Evolutionary conservation across 108 stramenopile species (phyloP), one percentile per base, ranked within the genome.

Genomic region (Cyclotella cryptica): DNA sequence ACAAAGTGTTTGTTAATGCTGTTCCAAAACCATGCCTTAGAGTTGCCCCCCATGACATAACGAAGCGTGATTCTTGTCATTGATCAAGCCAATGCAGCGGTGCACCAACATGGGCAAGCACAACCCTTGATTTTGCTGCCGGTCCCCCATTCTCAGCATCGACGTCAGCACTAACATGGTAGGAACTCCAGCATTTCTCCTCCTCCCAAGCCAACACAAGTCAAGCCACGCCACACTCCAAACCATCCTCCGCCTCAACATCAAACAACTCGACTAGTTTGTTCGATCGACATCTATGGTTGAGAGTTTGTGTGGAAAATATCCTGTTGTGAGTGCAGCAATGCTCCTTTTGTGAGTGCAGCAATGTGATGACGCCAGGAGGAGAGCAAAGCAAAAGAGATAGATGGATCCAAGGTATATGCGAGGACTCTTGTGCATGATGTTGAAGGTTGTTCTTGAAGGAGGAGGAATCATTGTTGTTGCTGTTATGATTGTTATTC

Each of bases 171-270:
- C 17, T 45, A 22, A n/a, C 35, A 28, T 46, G 22, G 40, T 27
- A 27, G 15, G 61, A 6, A 42, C 49, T 27, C 66, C 45, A 44
- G 44, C 54, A 18, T 30, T 44, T 17, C 54, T 35, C 28, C 30
- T 74, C 77, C 61, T 78, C 81, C 61, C 71, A 72, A n/a, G 81
- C 81, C 64, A 66, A 17, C 9, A 72, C 81, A 27, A 79, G 46
- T 24, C 73, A 26, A 17, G 71, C 53, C 47, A 66, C 70, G 6
- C 78, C 82, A 39, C 65, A 78, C 26, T 72, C 81, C 44, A 68
- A 58, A 12, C 77, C 82, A 75, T 79, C 78, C 45, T 83, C 82
- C 1, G 78, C 77, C 73, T 83, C 82, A 43, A 83, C 29, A 44
- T 83, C 82, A 9, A 75, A 66, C 13, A 35, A 66, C 39, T 83